phyloP scores from a whole-genome alignment of 768 basidiomycete genomes.

The Goffeauzyma gilvescens region DNA sequence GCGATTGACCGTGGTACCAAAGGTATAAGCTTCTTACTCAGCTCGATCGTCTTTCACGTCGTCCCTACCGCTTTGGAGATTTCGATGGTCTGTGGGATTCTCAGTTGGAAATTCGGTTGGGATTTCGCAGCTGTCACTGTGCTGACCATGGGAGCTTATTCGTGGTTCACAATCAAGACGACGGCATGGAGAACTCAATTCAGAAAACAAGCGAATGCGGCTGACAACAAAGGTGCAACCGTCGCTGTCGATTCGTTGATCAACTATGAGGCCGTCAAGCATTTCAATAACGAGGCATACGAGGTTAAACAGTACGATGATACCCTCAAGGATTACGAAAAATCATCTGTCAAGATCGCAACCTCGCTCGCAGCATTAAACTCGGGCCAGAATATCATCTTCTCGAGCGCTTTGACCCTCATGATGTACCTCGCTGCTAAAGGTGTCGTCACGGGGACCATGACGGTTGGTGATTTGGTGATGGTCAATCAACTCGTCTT shows the following conservation, averaged over 20 bases:
- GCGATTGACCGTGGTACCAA: slow-evolving; percentile 97
- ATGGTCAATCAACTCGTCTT: slow-evolving; percentile 99
- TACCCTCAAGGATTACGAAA: slow-evolving; percentile 68
- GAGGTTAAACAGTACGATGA: slow-evolving; percentile 84
- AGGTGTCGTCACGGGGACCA: slow-evolving; percentile 80
- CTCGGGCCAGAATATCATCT: slow-evolving; percentile 92
- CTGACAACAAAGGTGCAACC: slow-evolving; percentile 89
- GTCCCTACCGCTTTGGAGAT: slow-evolving; percentile 92
- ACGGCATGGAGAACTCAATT: slow-evolving; percentile 95
- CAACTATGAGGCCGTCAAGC: slow-evolving; percentile 98
- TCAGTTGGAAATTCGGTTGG: slow-evolving; percentile 95
- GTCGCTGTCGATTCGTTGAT: slow-evolving; percentile 87
- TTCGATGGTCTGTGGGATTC: slow-evolving; percentile 85
- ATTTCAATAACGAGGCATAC: slow-evolving; percentile 91
- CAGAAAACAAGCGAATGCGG: slow-evolving; percentile 81
- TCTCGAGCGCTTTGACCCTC: slow-evolving; percentile 73
- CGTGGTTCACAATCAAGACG: slow-evolving; percentile 91
- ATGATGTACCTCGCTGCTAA: slow-evolving; percentile 96
- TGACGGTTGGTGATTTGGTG: slow-evolving; percentile 95
- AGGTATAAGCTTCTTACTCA: slow-evolving; percentile 86
- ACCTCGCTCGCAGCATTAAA: slow-evolving; percentile 84
- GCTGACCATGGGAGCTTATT: slow-evolving; percentile 67
- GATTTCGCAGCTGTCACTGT: slow-evolving; percentile 84
- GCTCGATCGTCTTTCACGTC: slow-evolving; percentile 82
- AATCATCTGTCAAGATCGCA: slow-evolving; percentile 80